Percentiles rank a stretch among this genome's conserved stretches.
Conservation (phyloP, 1,139 yeast species). For the Zygoascus hellenicus region DNA sequence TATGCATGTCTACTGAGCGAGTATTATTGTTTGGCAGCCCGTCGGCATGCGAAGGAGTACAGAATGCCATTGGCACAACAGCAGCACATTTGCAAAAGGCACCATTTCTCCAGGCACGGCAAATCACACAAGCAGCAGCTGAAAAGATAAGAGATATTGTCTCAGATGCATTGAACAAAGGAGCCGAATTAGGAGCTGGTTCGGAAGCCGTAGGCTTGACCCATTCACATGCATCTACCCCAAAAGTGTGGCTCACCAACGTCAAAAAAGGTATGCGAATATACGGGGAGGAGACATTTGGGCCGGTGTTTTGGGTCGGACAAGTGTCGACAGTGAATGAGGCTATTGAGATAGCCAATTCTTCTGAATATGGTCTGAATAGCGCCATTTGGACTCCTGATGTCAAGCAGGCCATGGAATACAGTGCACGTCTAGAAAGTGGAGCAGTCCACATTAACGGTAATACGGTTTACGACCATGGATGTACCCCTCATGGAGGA, state of each 20-base stretch:
- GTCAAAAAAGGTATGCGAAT: slow-evolving; percentile 37
- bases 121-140: slow-evolving; percentile 33
- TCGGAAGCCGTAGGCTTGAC: neutral
- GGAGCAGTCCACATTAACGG: slow-evolving; percentile 52
- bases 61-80: slow-evolving; percentile 37
- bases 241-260: slow-evolving; percentile 32
- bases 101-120: slow-evolving; percentile 20
- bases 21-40: slow-evolving; percentile 52
- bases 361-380: slow-evolving; percentile 39
- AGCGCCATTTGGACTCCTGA: slow-evolving; percentile 44
- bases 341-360: slow-evolving; percentile 34
- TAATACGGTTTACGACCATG: slow-evolving; percentile 44
- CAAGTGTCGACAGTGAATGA: slow-evolving; percentile 30
- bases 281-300: slow-evolving; percentile 41
- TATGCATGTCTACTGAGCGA: slow-evolving; percentile 80
- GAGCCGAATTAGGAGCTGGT: neutral
- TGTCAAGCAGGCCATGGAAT: slow-evolving; percentile 34
- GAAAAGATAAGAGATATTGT: slow-evolving; percentile 31
- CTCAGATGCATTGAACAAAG: slow-evolving; percentile 40
- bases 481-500: slow-evolving; percentile 54
- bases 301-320: slow-evolving; percentile 42
- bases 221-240: neutral
- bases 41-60: slow-evolving; percentile 46
- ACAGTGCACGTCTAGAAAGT: slow-evolving; percentile 38
- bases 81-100: slow-evolving; percentile 3